Conservation (phyloP, 192 early-diverging fungal genomes). For the Linnemannia schmuckeri region DNA sequence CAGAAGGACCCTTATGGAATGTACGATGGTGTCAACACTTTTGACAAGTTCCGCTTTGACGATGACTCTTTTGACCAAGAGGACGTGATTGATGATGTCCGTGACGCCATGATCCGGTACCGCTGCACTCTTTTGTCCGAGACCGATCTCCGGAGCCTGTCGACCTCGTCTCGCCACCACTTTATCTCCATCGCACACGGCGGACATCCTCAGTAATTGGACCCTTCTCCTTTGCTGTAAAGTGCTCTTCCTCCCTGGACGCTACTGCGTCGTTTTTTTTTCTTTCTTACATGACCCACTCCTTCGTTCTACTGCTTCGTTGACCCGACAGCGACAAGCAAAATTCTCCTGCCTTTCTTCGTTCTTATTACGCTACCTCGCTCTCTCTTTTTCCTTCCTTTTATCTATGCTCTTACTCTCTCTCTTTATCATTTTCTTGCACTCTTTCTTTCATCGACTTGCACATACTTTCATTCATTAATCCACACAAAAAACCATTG, state of each 20-base stretch:
- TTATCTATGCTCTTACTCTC: slow-evolving; percentile 8
- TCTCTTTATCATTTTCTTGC: neutral
- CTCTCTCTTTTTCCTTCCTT: neutral
- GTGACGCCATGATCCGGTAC: slow-evolving; percentile 56
- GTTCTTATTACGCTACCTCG: neutral
- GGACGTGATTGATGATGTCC: slow-evolving; percentile 58
- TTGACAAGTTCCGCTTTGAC: slow-evolving; percentile 59
- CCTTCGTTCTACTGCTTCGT: neutral
- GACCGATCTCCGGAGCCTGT: slow-evolving; percentile 61
- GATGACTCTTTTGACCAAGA: slow-evolving; percentile 60
- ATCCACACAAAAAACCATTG: slow-evolving; percentile 2
- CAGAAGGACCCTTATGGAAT: slow-evolving; percentile 33
- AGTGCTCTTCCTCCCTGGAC: neutral
- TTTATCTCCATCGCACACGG: slow-evolving; percentile 32
- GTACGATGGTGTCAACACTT: slow-evolving; percentile 51
- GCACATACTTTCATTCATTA: slow-evolving; percentile 7
- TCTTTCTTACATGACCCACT: neutral
- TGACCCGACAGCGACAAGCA: neutral
- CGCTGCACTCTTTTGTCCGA: slow-evolving; percentile 59
- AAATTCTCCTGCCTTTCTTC: neutral
- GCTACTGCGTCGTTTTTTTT: neutral
- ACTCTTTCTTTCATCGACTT: neutral
- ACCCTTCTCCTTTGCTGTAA: neutral
- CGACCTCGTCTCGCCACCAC: slow-evolving; percentile 55
- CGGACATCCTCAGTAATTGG: slow-evolving; percentile 40